Evolutionary conservation across 371 early-diverging fungal species (phyloP).

Genomic region (Actinomortierella ambigua): DNA sequence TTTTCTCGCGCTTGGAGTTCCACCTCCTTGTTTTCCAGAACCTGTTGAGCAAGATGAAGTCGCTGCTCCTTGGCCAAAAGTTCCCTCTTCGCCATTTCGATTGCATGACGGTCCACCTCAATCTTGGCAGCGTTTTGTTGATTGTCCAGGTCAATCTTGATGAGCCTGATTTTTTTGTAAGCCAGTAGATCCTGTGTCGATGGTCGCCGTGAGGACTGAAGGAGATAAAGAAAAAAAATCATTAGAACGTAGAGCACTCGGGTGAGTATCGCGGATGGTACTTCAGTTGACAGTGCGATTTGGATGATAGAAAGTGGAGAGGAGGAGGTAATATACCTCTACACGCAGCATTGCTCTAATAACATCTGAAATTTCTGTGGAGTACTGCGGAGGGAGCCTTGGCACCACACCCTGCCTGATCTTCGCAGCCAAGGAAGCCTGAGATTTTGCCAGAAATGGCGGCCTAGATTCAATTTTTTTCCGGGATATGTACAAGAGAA

Average conservation of each 20-base stretch:
- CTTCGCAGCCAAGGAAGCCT: constrained; percentile 54
- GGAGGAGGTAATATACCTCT: constrained; percentile 39
- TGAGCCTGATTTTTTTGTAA: no score
- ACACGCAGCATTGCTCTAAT: constrained; percentile 60
- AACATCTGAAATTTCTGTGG: constrained; percentile 50
- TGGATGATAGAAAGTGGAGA: background rate
- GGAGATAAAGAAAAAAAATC: background rate
- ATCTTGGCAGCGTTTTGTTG: no score
- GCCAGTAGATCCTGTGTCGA: constrained; percentile 40
- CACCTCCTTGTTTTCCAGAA: constrained; percentile 1
- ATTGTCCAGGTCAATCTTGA: no score
- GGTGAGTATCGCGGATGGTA: no score
- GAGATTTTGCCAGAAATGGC: constrained; percentile 67
- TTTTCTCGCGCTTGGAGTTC: background rate
- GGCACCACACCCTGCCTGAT: constrained; percentile 57
- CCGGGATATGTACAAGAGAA: background rate
- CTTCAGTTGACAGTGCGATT: background rate
- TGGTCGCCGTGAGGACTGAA: constrained; percentile 42
- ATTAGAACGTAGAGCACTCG: no score
- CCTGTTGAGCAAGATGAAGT: background rate
- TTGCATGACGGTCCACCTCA: background rate
- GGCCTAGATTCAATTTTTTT: constrained; percentile 48
- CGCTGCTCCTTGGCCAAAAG: constrained; percentile 12
- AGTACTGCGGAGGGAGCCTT: constrained; percentile 57
- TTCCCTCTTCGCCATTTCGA: constrained; percentile 6